phyloP scores from a whole-genome alignment of 257 asterid species.

The Sherardia arvensis region DNA sequence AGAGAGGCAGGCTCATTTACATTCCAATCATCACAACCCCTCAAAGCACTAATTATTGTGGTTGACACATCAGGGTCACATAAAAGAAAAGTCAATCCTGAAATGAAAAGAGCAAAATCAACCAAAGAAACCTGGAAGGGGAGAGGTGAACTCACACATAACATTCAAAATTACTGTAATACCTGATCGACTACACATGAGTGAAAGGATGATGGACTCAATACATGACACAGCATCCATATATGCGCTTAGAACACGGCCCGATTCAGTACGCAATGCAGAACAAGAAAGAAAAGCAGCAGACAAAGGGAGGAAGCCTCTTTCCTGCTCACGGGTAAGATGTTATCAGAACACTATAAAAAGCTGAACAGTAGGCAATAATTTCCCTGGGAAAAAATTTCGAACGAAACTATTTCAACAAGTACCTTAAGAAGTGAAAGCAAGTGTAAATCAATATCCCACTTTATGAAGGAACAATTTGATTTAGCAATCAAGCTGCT shows the following conservation, averaged over 20 bases:
- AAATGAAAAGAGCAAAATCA: conserved; percentile 16
- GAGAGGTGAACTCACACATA: conserved; percentile 1
- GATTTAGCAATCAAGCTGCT: conserved; percentile 62
- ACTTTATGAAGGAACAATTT: conserved; percentile 53
- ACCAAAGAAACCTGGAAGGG: background rate
- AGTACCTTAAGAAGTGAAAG: conserved; percentile 83
- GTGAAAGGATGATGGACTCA: conserved; percentile 64
- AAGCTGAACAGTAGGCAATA: background rate
- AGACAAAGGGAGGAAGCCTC: conserved; percentile 93
- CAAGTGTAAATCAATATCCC: conserved; percentile 60
- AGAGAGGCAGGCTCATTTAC: conserved; percentile 52
- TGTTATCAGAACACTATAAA: conserved; percentile 7
- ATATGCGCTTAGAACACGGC: conserved; percentile 46
- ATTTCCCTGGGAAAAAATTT: too few species aligned
- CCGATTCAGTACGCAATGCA: conserved; percentile 52
- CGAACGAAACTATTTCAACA: too few species aligned
- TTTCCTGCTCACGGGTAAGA: conserved; percentile 56
- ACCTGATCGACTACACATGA: conserved; percentile 87
- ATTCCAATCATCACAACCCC: conserved; percentile 54
- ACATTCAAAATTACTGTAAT: background rate
- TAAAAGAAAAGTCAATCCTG: conserved; percentile 79
- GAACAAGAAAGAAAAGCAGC: conserved; percentile 86
- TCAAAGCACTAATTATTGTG: conserved; percentile 53
- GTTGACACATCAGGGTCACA: conserved; percentile 64
- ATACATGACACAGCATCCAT: conserved; percentile 58